Evolutionary conservation across 2,329 filamentous ascomycete species (phyloP).

Genomic region (Verticillium nonalfalfae): DNA sequence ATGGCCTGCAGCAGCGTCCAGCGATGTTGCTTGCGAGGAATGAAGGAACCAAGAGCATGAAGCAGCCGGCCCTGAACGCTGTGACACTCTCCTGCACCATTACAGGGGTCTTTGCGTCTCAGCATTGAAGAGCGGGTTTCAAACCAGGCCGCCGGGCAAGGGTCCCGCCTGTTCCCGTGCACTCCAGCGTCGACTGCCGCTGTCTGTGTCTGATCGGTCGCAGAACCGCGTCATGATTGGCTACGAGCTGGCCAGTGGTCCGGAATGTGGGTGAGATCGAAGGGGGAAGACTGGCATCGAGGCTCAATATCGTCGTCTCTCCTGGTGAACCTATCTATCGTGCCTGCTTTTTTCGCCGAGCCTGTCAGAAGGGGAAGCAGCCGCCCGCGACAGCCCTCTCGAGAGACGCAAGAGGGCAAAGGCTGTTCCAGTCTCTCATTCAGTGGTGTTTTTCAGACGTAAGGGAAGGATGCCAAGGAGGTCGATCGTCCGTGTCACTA

Average conservation of each 20-base stretch:
- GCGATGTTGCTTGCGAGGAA: background rate
- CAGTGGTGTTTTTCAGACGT: too few species aligned
- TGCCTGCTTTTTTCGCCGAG: constrained; percentile 1
- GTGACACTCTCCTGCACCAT: constrained; percentile 7
- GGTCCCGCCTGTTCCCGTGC: background rate
- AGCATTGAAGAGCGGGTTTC: constrained; percentile 13
- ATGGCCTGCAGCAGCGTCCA: background rate
- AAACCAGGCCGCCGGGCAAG: constrained; percentile 4
- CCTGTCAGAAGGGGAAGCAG: constrained; percentile 3
- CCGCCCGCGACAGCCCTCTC: too few species aligned
- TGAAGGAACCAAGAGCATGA: background rate
- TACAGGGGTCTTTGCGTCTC: constrained; percentile 11
- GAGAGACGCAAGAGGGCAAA: too few species aligned
- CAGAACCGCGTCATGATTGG: background rate
- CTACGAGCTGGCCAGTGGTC: background rate
- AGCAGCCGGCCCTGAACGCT: background rate
- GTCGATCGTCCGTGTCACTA: background rate
- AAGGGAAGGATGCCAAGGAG: background rate
- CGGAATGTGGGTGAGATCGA: background rate
- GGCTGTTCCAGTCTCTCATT: too few species aligned
- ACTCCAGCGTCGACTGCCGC: background rate
- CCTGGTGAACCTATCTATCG: background rate
- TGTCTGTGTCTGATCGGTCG: background rate
- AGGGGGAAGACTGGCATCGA: background rate
- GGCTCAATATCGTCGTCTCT: background rate